A percentile compares a stretch with the other conserved stretches of the same genome.
These are phyloP conservation scores for Podaxis pistillaris DNA, from an alignment of 768 basidiomycete genomes.

Conservation along the genomic window DNA sequence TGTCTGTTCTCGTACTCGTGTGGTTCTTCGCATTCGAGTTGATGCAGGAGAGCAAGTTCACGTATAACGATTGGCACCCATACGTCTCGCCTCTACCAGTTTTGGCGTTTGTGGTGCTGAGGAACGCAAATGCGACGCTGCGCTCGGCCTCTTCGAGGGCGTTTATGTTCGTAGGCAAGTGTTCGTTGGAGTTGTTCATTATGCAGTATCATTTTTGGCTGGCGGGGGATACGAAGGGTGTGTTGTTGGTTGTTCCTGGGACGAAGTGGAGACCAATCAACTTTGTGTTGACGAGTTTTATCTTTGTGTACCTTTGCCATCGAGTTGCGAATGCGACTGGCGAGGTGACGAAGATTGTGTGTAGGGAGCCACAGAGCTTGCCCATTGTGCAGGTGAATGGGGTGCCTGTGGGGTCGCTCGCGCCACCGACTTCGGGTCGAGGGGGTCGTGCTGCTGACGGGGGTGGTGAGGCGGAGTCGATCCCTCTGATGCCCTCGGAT, in stretches of 20 bases:
- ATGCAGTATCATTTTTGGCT: conserved; percentile 89
- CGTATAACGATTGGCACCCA: conserved; percentile 84
- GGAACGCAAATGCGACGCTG: conserved; percentile 70
- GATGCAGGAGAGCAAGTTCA: conserved; percentile 71
- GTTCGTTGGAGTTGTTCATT: conserved; percentile 90
- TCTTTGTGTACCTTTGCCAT: conserved; percentile 82
- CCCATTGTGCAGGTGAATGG: conserved; percentile 25
- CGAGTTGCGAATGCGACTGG: conserved; percentile 74
- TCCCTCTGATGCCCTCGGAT: conserved; percentile 20
- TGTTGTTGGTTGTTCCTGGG: conserved; percentile 78
- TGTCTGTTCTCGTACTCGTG: conserved; percentile 51
- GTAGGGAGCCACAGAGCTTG: conserved; percentile 28
- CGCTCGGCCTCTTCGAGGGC: conserved; percentile 66
- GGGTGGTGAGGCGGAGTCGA: background rate
- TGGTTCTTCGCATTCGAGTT: conserved; percentile 90
- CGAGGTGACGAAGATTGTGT: conserved; percentile 62
- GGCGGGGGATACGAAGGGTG: conserved; percentile 78
- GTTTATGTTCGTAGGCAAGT: conserved; percentile 82
- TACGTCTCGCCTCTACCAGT: conserved; percentile 83
- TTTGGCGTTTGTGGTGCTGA: conserved; percentile 67
- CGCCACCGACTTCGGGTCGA: background rate
- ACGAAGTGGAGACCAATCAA: conserved; percentile 74
- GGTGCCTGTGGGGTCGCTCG: conserved; percentile 12
- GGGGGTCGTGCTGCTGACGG: background rate
- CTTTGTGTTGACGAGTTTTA: conserved; percentile 67